These are phyloP conservation scores for Arachnomyces sp. DNA, from an alignment of 2,329 filamentous ascomycete species.

Conservation along the genomic window DNA sequence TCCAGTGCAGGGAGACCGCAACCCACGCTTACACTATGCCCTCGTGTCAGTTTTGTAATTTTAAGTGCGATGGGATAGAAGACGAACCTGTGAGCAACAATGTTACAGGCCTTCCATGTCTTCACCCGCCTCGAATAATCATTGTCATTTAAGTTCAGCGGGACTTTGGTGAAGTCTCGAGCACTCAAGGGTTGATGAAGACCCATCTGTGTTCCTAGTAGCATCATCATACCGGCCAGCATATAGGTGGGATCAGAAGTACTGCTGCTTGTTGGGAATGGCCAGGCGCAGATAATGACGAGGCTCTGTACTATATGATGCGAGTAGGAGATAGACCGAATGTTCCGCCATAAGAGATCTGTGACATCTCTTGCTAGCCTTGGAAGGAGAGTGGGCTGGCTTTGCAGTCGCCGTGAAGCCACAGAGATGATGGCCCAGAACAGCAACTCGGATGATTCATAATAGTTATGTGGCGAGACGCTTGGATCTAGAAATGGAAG, in stretches of 20 bases:
- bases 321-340: slow-evolving; percentile 54
- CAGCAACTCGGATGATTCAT: slow-evolving; percentile 53
- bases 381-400: slow-evolving; percentile 48
- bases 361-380: slow-evolving; percentile 46
- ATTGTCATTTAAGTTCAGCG: slow-evolving; percentile 50
- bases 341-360: slow-evolving; percentile 54
- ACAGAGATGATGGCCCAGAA: slow-evolving; percentile 61
- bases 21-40: too few relatives aligned
- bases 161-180: slow-evolving; percentile 47
- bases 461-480: slow-evolving; percentile 50
- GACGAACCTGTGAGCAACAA: slow-evolving; percentile 60
- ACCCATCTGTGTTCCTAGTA: slow-evolving; percentile 59
- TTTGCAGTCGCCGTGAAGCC: slow-evolving; percentile 52
- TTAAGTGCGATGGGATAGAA: too few relatives aligned
- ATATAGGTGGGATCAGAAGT: slow-evolving; percentile 60
- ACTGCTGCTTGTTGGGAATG: slow-evolving; percentile 57
- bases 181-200: slow-evolving; percentile 58
- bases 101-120: slow-evolving; percentile 62
- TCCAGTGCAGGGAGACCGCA: too few relatives aligned
- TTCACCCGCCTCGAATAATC: slow-evolving; percentile 57
- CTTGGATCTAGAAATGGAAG: slow-evolving; percentile 54
- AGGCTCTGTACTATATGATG: slow-evolving; percentile 60
- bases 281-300: slow-evolving; percentile 58
- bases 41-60: too few relatives aligned
- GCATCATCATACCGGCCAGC: slow-evolving; percentile 59